Evolutionary conservation across 352 stramenopile genomes (phyloP), one percentile per base, ranked within the genome.

Genomic region (Globisporangium spiculum): DNA sequence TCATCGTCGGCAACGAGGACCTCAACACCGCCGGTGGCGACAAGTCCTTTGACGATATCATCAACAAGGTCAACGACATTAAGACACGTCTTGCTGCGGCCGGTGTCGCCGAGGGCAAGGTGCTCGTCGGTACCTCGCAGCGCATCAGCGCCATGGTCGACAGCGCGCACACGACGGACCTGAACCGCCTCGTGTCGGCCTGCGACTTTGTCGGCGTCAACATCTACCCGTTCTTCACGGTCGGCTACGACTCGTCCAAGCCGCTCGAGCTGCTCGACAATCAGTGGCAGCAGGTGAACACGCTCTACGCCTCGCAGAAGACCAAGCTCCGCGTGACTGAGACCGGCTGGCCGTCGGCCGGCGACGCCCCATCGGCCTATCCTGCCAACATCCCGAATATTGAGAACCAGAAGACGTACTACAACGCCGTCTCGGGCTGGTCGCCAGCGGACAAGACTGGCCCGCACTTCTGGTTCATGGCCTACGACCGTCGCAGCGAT

Each of bases 181-280:
- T 69, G 20, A 67, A 74, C 10, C 50, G 27, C 4, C 63, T 88
- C 12, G 66, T 71, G 12, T 62, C 36, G 26, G 75, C 62, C 26
- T 67, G 62, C 18, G 62, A 67, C 62, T 59, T 67, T 38, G 60
- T 86, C 68, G 70, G 77, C n/a, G 80, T 88, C 63, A 92, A 92
- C 70, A 89, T 92, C 60, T 92, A 92, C 69, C 80, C 84, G 60
- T 92, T 92, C 71, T 91, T 90, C 74, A 86, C 84, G 44, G 27
- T 38, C 18, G 62, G 76, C 64, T 89, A 88, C 69, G 72, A 88
- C 54, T 62, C 67, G 26, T 77, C 59, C 48, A 68, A 88, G 18
- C 78, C 78, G 10, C 66, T 68, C 14, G 79, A 72, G 12, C 69
- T 88, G 54, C 61, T 86, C 27, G 63, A 88, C 36, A 61, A 70